Percentiles rank a stretch among this genome's conserved stretches.
These are phyloP conservation scores for Arthroderma sp. DNA, from an alignment of 2,329 filamentous ascomycete species.

Conservation along the genomic window DNA sequence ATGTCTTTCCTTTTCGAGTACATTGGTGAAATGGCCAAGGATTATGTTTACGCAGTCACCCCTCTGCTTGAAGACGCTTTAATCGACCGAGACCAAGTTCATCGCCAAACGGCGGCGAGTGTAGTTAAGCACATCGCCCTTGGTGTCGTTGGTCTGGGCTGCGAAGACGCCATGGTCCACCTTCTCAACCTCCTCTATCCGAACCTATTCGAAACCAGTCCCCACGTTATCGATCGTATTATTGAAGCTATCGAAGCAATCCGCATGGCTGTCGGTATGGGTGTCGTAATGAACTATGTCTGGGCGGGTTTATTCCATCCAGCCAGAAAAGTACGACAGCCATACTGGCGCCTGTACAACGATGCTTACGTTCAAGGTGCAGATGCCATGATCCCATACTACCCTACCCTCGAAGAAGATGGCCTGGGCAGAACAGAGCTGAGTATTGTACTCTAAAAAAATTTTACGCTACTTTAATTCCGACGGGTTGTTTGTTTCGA, in stretches of 20 bases:
- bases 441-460: constrained; percentile 59
- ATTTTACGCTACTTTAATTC: not conserved
- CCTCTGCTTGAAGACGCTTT: constrained; percentile 91
- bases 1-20: constrained; percentile 97
- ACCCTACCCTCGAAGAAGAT: constrained; percentile 74
- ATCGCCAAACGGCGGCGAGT: constrained; percentile 87
- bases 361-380: constrained; percentile 89
- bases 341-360: constrained; percentile 96
- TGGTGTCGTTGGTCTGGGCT: constrained; percentile 92
- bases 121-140: constrained; percentile 97
- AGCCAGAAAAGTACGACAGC: constrained; percentile 80
- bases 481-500: no score
- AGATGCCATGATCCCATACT: constrained; percentile 93
- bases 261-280: constrained; percentile 81
- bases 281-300: constrained; percentile 91
- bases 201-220: constrained; percentile 94
- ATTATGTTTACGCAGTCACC: constrained; percentile 97
- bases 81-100: constrained; percentile 94
- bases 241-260: constrained; percentile 96
- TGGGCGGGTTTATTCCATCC: constrained; percentile 97
- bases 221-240: constrained; percentile 95
- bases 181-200: constrained; percentile 91
- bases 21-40: constrained; percentile 98
- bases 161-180: constrained; percentile 97
- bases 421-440: constrained; percentile 67